Conservation (phyloP, 129 eudicot genomes). For the Chrysanthemum lavandulifolium region DNA sequence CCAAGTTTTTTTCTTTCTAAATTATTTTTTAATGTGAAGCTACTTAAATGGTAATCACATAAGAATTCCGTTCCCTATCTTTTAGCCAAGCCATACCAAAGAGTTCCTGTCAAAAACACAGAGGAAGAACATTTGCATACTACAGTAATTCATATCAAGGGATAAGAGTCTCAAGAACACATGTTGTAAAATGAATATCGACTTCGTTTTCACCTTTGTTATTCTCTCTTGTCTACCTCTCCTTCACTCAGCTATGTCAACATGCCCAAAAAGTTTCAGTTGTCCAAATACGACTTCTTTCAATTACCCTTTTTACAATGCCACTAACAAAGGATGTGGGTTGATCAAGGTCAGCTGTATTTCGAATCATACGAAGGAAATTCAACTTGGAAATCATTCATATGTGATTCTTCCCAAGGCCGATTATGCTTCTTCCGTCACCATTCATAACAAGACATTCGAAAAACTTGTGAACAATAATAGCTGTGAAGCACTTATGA, state of each 20-base stretch:
- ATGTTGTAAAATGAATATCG: neutral
- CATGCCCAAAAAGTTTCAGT: conserved; percentile 25
- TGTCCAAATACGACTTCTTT: conserved; percentile 9
- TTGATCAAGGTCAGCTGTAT: too few species aligned
- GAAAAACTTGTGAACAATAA: too few species aligned
- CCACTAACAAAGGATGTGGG: neutral
- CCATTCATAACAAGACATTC: too few species aligned
- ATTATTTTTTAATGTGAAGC: neutral
- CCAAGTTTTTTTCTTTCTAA: neutral
- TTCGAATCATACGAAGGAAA: too few species aligned
- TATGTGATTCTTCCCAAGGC: too few species aligned
- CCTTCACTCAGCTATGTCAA: conserved; percentile 12
- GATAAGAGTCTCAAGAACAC: neutral
- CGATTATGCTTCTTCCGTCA: too few species aligned
- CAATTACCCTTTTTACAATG: conserved; percentile 17
- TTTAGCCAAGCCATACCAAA: neutral
- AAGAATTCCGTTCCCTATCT: neutral
- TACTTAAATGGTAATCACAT: conserved; percentile 4
- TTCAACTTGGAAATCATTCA: too few species aligned
- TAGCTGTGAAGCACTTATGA: too few species aligned
- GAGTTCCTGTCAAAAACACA: neutral
- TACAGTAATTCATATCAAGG: neutral
- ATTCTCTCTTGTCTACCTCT: conserved; percentile 9
- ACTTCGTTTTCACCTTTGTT: neutral
- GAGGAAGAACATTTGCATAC: neutral